Percentiles rank a stretch among this genome's conserved stretches.
phyloP scores from a whole-genome alignment of 768 basidiomycete genomes.

The Lactarius hatsudake region DNA sequence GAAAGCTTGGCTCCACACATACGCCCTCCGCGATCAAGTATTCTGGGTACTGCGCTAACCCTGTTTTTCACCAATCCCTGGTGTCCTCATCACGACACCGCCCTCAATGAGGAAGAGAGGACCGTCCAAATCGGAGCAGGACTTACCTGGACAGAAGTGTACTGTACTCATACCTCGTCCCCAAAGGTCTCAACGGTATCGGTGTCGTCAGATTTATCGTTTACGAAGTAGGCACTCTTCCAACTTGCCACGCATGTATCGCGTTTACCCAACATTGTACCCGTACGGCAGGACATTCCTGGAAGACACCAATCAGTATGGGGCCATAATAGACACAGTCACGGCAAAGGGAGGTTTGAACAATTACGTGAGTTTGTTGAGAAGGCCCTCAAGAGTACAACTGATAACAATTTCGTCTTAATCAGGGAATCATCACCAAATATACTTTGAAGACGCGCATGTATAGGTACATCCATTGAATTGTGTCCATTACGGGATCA shows the following conservation, averaged over 20 bases:
- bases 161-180: constrained; percentile 23
- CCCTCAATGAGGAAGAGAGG: background rate
- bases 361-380: constrained; percentile 2
- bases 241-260: too few species aligned
- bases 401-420: background rate
- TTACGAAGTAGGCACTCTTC: background rate
- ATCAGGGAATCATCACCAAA: constrained; percentile 10
- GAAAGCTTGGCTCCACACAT: background rate
- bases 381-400: too few species aligned
- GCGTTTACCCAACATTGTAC: background rate
- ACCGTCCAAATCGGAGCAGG: constrained; percentile 23
- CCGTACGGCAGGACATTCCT: constrained; percentile 2
- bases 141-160: constrained; percentile 28
- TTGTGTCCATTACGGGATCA: background rate
- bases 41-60: constrained; percentile 24
- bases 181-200: constrained; percentile 22
- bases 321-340: constrained; percentile 24
- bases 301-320: constrained; percentile 25
- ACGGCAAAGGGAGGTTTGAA: constrained; percentile 14
- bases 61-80: constrained; percentile 29
- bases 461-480: background rate
- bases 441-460: constrained; percentile 1
- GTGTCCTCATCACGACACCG: constrained; percentile 25
- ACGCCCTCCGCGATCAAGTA: constrained; percentile 23
- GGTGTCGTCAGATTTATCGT: background rate